phyloP scores from a whole-genome alignment of 352 stramenopile genomes.

The Globisporangium paroecandrum region DNA sequence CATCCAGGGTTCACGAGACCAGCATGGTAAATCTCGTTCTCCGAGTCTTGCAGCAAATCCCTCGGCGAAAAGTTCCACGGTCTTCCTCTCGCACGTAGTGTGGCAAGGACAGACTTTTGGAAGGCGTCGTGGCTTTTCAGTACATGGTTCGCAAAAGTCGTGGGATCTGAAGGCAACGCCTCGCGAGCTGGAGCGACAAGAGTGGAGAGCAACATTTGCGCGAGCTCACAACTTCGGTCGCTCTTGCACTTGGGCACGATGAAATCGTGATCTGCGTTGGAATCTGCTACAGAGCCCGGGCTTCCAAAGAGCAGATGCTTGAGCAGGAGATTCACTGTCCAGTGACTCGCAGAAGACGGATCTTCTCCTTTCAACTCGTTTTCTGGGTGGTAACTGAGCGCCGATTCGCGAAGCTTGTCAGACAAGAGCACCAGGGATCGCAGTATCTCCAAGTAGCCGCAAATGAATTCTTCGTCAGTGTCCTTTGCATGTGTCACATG shows the following conservation, averaged over 20 bases:
- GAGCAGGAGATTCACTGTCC: constrained; percentile 18
- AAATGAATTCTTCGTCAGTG: constrained; percentile 2
- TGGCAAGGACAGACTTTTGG: constrained; percentile 25
- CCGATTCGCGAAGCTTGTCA: constrained; percentile 5
- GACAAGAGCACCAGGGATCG: constrained; percentile 9
- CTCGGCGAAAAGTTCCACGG: constrained; percentile 58
- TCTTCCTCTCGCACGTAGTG: constrained; percentile 31
- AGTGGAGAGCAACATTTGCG: constrained; percentile 11
- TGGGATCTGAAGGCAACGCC: background rate
- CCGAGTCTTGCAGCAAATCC: constrained; percentile 37
- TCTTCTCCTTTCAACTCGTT: background rate
- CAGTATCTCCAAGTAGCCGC: constrained; percentile 9
- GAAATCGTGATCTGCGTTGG: background rate
- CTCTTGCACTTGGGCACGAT: constrained; percentile 10
- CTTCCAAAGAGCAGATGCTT: constrained; percentile 19
- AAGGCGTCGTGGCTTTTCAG: constrained; percentile 17
- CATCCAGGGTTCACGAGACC: constrained; percentile 97
- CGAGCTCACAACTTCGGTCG: constrained; percentile 8
- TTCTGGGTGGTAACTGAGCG: background rate
- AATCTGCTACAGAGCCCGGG: background rate
- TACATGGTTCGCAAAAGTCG: background rate
- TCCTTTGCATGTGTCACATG: background rate
- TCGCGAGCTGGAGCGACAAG: background rate
- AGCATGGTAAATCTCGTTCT: constrained; percentile 32
- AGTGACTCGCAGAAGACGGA: background rate